Base-by-base conservation (phyloP, 1,284 basidiomycete genomes). In the Tilletia horrida region DNA sequence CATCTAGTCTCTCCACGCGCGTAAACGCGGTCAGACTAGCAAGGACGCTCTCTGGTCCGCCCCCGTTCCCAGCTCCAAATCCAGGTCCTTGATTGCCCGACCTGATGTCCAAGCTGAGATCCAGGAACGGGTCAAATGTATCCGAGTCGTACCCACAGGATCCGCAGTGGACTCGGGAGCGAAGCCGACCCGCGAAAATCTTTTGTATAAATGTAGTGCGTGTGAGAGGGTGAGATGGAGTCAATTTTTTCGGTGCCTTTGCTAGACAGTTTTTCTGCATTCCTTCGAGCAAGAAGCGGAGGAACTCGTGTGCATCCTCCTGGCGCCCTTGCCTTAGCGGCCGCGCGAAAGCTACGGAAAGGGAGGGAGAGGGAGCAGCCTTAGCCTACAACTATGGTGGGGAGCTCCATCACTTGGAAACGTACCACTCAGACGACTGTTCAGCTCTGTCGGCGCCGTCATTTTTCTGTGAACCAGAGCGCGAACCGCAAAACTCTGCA, bases 261-360 rank as follows among this genome's bases (percentile, higher is more conserved):
- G 87, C 86, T 65, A 95, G 84, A 80, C 90, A 92, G 9, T 90
- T 88, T 77, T 89, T 91, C 83, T 97, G 94, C 66, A 97, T 83
- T 29, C 90, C 90, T 77, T 99, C 96, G 44, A 97, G 88, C 27
- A 91, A 88, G 82, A 97, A 96, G 35, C 96, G 89, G 64, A 99
- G 87, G 79, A 98, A 98, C 83, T 99, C 96, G 82, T 99, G 96
- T 2, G 95, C 90, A 82, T 99, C 96, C 82, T 99, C 96, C 83
- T 99, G 96, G 71, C 93, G 85, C n/a, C 92, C 92, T 81, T 85
- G 87, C 63, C 89, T 88, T 86, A 98, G 88, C 72, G 92, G 90
- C 82, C 93, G 93, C 16, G 93, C 93, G 74, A 98, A 94, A 13
- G 86, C 92, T 59, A 14, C 21, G 21, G 21, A 23, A 23, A 48